phyloP scores from a whole-genome alignment of 179 eudicot species.

The Nepenthes alata region DNA sequence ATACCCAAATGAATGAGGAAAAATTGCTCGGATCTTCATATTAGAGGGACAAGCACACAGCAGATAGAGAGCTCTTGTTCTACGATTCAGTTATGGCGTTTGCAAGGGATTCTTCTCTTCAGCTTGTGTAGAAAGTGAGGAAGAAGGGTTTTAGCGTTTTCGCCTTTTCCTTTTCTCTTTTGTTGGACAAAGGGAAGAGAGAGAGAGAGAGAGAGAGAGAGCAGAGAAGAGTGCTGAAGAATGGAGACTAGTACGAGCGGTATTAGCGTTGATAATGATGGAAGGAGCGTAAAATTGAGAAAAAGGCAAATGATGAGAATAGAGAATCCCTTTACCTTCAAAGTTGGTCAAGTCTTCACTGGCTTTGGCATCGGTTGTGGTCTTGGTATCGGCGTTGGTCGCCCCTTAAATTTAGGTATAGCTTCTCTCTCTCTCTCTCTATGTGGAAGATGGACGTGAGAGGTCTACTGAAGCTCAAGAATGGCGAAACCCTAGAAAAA shows the following conservation, averaged over 20 bases:
- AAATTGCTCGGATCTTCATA: no score
- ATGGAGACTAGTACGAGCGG: conserved; percentile 14
- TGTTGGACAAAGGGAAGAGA: neutral
- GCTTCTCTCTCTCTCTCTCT: neutral
- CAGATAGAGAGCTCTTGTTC: no score
- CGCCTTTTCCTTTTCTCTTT: neutral
- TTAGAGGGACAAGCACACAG: no score
- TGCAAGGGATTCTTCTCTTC: no score
- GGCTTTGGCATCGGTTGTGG: conserved; percentile 98
- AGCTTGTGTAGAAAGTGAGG: neutral
- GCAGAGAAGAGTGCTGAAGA: conserved; percentile 3
- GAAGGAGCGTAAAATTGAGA: conserved; percentile 6
- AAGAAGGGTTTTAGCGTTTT: neutral
- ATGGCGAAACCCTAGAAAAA: conserved; percentile 13
- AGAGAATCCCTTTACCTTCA: conserved; percentile 79
- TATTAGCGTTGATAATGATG: conserved; percentile 1
- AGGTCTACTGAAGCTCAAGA: conserved; percentile 22
- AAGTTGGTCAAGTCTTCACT: conserved; percentile 80
- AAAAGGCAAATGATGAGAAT: conserved; percentile 20
- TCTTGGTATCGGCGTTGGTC: conserved; percentile 87
- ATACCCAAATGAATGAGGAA: no score
- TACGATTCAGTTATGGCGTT: no score
- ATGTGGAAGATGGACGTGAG: conserved; percentile 23
- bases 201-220: conserved; percentile 8
- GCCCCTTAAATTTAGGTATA: conserved; percentile 78